Conservation (phyloP, 805 yeast genomes). For the Metschnikowia dekortorum region DNA sequence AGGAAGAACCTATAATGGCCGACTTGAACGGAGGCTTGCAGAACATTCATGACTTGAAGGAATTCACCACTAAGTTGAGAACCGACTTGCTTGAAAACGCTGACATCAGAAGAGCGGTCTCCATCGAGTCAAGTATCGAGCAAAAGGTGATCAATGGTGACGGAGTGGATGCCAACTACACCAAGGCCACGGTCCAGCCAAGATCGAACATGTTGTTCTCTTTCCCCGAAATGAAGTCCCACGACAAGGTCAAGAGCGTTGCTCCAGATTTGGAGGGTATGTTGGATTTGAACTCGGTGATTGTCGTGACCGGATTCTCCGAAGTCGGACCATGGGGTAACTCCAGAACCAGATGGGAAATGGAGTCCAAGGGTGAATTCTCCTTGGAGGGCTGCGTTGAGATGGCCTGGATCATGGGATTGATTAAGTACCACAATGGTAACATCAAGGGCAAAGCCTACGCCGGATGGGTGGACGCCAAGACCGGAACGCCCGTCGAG, state of each 20-base stretch:
- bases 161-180: slow-evolving; percentile 79
- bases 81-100: slow-evolving; percentile 72
- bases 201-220: slow-evolving; percentile 92
- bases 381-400: slow-evolving; percentile 97
- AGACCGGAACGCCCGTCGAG: slow-evolving; percentile 87
- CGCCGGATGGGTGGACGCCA: slow-evolving; percentile 97
- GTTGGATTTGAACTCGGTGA: slow-evolving; percentile 84
- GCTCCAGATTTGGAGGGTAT: slow-evolving; percentile 82
- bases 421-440: slow-evolving; percentile 93
- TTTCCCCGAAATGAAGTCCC: slow-evolving; percentile 84
- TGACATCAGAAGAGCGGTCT: slow-evolving; percentile 91
- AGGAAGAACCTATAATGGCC: slow-evolving; percentile 92
- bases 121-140: slow-evolving; percentile 89
- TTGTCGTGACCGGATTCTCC: slow-evolving; percentile 96
- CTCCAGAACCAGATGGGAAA: slow-evolving; percentile 98
- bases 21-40: slow-evolving; percentile 99
- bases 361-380: slow-evolving; percentile 94
- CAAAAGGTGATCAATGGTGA: slow-evolving; percentile 82
- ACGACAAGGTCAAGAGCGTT: slow-evolving; percentile 62
- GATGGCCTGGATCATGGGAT: slow-evolving; percentile 99
- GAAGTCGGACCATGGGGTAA: slow-evolving; percentile 99
- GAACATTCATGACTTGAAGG: slow-evolving; percentile 86
- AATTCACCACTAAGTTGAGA: slow-evolving; percentile 76
- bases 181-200: slow-evolving; percentile 76
- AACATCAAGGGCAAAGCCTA: slow-evolving; percentile 83